phyloP scores from a whole-genome alignment of 306 rosid genomes.

The Nissolia schottii region DNA sequence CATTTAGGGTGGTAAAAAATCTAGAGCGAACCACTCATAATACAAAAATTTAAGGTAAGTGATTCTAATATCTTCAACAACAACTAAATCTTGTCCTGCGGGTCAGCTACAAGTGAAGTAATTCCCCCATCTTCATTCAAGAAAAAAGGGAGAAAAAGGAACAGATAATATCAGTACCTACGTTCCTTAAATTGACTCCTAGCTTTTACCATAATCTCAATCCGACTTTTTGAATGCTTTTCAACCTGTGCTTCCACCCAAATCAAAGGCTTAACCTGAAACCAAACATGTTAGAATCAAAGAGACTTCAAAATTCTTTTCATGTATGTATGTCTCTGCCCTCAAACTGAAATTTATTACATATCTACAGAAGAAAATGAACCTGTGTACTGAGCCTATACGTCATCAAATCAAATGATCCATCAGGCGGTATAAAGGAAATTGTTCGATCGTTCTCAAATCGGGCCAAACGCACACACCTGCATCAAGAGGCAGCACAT shows the following conservation, averaged over 20 bases:
- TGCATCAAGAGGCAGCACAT: slow-evolving; percentile 36
- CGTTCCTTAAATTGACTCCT: slow-evolving; percentile 99
- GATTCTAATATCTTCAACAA: too few relatives aligned
- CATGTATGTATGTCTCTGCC: background rate
- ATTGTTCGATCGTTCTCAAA: slow-evolving; percentile 98
- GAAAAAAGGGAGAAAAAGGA: background rate
- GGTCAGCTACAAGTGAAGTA: too few relatives aligned
- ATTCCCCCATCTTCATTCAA: slow-evolving; percentile 2
- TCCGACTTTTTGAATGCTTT: slow-evolving; percentile 95
- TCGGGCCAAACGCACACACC: slow-evolving; percentile 99
- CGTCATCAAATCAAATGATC: slow-evolving; percentile 98
- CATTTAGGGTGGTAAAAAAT: background rate
- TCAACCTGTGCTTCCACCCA: slow-evolving; percentile 99
- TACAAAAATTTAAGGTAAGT: slow-evolving; percentile 22
- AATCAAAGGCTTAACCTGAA: slow-evolving; percentile 89
- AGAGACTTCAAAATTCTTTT: background rate
- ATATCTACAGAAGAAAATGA: slow-evolving; percentile 23
- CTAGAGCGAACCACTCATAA: slow-evolving; percentile 35
- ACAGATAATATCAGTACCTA: slow-evolving; percentile 49
- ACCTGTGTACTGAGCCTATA: slow-evolving; percentile 98
- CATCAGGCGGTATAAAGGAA: slow-evolving; percentile 98
- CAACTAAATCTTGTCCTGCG: too few relatives aligned
- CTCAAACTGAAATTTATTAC: slow-evolving; percentile 17
- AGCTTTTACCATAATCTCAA: slow-evolving; percentile 91
- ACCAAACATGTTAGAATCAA: slow-evolving; percentile 18